Evolutionary conservation across 164 flowering plant species (phyloP), one percentile per base, ranked within the genome.

Genomic region (Vitis riparia): DNA sequence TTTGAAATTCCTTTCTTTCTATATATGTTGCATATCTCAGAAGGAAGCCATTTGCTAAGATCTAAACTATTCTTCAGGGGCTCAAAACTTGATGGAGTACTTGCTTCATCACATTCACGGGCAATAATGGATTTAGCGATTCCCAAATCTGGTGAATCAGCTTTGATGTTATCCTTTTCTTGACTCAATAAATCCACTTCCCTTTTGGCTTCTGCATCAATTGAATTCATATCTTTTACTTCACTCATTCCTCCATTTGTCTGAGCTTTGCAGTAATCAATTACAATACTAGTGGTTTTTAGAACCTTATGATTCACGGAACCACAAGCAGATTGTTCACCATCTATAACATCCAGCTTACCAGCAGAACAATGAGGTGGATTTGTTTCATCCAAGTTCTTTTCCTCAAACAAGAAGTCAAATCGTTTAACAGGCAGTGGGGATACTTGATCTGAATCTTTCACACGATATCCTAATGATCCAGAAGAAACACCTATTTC

Each of bases 371-470:
- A 52, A 66, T 49, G 68, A 55, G 13, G 47, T 49, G 55, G 37
- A 37, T n/a, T 62, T 59, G 50, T 78, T 49, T 65, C 76, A 62
- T 82, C 81, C 66, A 71, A 49, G 64, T 67, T 75, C 64, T 80
- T 88, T 51, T 82, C 97, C 72, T 92, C 98, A 30, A 53, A 72
- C 19, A 80, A 79, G 76, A 95, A 91, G 71, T 94, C 97, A 83
- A 94, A 86, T 80, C 89, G 98, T 79, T 82, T 93, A 51, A 93
- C 88, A 65, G 97, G 98, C 53, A 95, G 69, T 5, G 91, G 89
- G 37, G 97, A 90, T 4, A 58, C 87, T 63, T 82, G 82, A 19
- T 64, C 77, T 13, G 71, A 58, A 67, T 63, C 75, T 47, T 79
- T 77, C 8, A 17, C 65, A 72, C 69, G 77, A 74, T 74, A 76